Conservation (phyloP, 352 stramenopile genomes). For the Globisporangium ultimum region DNA sequence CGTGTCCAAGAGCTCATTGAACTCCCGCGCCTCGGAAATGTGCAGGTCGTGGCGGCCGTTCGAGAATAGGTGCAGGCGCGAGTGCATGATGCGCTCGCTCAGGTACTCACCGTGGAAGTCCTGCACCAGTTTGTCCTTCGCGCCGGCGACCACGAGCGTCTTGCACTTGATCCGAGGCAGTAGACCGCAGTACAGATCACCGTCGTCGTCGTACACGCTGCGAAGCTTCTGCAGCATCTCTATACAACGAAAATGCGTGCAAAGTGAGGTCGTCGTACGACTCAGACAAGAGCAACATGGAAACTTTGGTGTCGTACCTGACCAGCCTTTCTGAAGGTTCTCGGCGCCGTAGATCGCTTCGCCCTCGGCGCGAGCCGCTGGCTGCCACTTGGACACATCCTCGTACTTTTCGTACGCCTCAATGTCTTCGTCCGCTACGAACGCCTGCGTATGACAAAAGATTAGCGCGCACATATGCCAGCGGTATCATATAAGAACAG, state of each 20-base stretch:
- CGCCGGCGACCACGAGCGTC: slow-evolving; percentile 70
- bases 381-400: slow-evolving; percentile 53
- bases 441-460: slow-evolving; percentile 35
- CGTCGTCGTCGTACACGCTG: slow-evolving; percentile 47
- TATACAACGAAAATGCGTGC: slow-evolving; percentile 16
- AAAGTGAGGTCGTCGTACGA: background rate
- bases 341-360: slow-evolving; percentile 53
- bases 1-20: slow-evolving; percentile 57
- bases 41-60: slow-evolving; percentile 61
- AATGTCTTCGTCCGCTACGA: slow-evolving; percentile 69
- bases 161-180: slow-evolving; percentile 79
- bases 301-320: slow-evolving; percentile 7
- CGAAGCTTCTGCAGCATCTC: slow-evolving; percentile 54
- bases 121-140: slow-evolving; percentile 59
- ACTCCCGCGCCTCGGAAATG: slow-evolving; percentile 35
- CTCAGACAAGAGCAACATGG: no score
- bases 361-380: slow-evolving; percentile 38
- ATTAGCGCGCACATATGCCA: slow-evolving; percentile 2
- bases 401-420: slow-evolving; percentile 49
- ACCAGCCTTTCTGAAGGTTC: slow-evolving; percentile 56
- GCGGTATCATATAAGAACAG: background rate
- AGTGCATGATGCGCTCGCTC: slow-evolving; percentile 86
- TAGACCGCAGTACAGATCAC: slow-evolving; percentile 68
- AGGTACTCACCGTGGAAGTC: slow-evolving; percentile 77
- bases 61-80: slow-evolving; percentile 50